These are phyloP conservation scores for Globisporangium mamillatum DNA, from an alignment of 352 stramenopile genomes.

Conservation along the genomic window DNA sequence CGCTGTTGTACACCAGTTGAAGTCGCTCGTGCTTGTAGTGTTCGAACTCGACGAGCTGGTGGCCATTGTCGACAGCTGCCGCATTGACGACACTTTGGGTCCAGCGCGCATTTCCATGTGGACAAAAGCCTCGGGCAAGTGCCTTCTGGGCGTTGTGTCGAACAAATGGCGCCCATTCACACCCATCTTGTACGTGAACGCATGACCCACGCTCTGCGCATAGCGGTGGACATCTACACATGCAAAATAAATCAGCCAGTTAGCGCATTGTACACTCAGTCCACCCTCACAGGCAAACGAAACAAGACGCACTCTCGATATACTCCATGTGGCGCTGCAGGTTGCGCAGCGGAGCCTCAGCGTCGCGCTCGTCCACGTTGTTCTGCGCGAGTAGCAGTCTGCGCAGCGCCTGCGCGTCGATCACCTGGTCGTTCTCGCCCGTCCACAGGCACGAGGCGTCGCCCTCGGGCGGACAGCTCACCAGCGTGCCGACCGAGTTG, in stretches of 20 bases:
- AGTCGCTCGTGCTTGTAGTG: conserved; percentile 28
- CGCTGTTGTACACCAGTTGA: conserved; percentile 72
- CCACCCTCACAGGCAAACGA: not conserved
- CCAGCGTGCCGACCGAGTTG: conserved; percentile 46
- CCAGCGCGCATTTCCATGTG: conserved; percentile 48
- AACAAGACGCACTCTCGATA: conserved; percentile 48
- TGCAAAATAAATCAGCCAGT: not conserved
- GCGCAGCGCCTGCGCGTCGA: conserved; percentile 40
- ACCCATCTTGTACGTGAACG: conserved; percentile 66
- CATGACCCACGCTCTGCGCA: conserved; percentile 47
- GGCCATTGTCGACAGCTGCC: conserved; percentile 24
- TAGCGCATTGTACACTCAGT: not conserved
- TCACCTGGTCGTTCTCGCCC: conserved; percentile 35
- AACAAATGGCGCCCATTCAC: conserved; percentile 62
- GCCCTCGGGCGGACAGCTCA: conserved; percentile 33
- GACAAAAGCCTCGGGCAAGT: conserved; percentile 58
- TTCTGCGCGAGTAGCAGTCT: conserved; percentile 47
- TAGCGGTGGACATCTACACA: conserved; percentile 56
- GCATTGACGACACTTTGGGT: conserved; percentile 12
- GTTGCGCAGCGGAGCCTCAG: conserved; percentile 36
- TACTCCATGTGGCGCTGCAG: conserved; percentile 76
- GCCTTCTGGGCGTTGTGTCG: conserved; percentile 31
- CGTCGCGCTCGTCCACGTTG: conserved; percentile 24
- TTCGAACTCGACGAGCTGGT: conserved; percentile 18
- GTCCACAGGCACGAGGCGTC: conserved; percentile 53